These are phyloP conservation scores for Ogataea paradorogensis DNA, from an alignment of 805 yeast genomes.

Conservation along the genomic window DNA sequence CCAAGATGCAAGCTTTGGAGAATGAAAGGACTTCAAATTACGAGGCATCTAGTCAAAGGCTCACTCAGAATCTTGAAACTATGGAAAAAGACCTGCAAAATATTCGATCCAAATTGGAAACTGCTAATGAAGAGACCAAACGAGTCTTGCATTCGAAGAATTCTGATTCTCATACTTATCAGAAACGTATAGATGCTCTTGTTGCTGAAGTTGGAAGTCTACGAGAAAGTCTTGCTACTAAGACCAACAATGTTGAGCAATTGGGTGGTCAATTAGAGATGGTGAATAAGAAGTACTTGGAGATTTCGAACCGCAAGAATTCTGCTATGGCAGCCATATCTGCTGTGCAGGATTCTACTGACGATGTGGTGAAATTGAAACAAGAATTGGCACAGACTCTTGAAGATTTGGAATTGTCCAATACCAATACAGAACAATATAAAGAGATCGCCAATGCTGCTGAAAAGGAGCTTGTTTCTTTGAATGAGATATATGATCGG, in stretches of 20 bases:
- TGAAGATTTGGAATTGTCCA: slow-evolving; percentile 54
- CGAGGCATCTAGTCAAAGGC: slow-evolving; percentile 47
- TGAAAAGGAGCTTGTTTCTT: slow-evolving; percentile 57
- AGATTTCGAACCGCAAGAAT: slow-evolving; percentile 28
- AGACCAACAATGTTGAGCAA: slow-evolving; percentile 38
- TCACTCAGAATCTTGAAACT: slow-evolving; percentile 46
- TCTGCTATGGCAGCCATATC: slow-evolving; percentile 28
- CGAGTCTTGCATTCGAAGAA: slow-evolving; percentile 53
- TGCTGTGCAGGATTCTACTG: slow-evolving; percentile 19
- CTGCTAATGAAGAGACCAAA: slow-evolving; percentile 50
- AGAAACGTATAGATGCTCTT: slow-evolving; percentile 59
- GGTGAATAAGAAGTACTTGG: slow-evolving; percentile 32
- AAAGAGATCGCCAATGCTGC: slow-evolving; percentile 62
- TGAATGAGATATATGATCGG: slow-evolving; percentile 53
- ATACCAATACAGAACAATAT: slow-evolving; percentile 57
- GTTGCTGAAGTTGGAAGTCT: slow-evolving; percentile 42
- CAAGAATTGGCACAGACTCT: slow-evolving; percentile 39
- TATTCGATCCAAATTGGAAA: slow-evolving; percentile 45
- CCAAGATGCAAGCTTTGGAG: slow-evolving; percentile 58
- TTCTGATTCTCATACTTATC: slow-evolving; percentile 49
- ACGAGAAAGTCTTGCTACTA: slow-evolving; percentile 41
- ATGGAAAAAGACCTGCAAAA: slow-evolving; percentile 45
- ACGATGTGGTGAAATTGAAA: slow-evolving; percentile 25
- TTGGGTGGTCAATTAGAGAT: slow-evolving; percentile 38
- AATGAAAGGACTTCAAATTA: slow-evolving; percentile 58